Percentiles rank a stretch among this genome's conserved stretches.
These are phyloP conservation scores for Coemansia sp. DNA, from an alignment of 192 early-diverging fungal genomes.

Conservation along the genomic window DNA sequence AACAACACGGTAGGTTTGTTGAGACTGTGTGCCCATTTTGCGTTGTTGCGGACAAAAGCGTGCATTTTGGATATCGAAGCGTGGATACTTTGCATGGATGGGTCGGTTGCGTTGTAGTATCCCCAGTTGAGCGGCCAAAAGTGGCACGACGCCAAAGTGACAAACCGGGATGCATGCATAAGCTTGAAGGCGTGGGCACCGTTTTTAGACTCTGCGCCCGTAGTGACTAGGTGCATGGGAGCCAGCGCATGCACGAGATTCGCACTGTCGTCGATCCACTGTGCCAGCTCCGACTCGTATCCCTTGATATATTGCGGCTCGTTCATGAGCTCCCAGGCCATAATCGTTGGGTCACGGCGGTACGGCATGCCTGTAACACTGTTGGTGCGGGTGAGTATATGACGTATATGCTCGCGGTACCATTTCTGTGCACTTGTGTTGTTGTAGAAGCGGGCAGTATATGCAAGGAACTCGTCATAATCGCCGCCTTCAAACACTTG, in stretches of 20 bases:
- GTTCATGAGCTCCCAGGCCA: conserved; percentile 73
- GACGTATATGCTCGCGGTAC: conserved; percentile 54
- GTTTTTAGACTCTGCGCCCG: conserved; percentile 66
- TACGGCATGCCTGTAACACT: conserved; percentile 55
- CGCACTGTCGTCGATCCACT: conserved; percentile 60
- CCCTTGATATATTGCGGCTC: conserved; percentile 59
- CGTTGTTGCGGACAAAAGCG: conserved; percentile 45
- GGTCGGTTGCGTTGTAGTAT: conserved; percentile 57
- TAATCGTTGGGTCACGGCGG: conserved; percentile 59
- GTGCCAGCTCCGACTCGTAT: conserved; percentile 17
- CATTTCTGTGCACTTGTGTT: conserved; percentile 40
- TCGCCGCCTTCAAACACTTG: conserved; percentile 28
- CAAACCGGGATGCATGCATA: conserved; percentile 48
- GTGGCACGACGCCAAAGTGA: conserved; percentile 60
- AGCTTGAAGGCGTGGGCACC: conserved; percentile 54
- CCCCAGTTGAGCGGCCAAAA: conserved; percentile 61
- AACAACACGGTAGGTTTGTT: conserved; percentile 58
- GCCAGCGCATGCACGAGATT: conserved; percentile 53
- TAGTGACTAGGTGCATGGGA: conserved; percentile 60
- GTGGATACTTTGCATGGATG: conserved; percentile 28
- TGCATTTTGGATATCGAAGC: conserved; percentile 45
- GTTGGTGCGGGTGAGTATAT: conserved; percentile 54
- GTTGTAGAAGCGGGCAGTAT: conserved; percentile 55
- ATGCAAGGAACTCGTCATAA: conserved; percentile 50
- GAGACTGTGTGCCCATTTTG: conserved; percentile 54